Conservation (phyloP, 2,329 filamentous ascomycete species). For the Hymenoscyphus infarciens region DNA sequence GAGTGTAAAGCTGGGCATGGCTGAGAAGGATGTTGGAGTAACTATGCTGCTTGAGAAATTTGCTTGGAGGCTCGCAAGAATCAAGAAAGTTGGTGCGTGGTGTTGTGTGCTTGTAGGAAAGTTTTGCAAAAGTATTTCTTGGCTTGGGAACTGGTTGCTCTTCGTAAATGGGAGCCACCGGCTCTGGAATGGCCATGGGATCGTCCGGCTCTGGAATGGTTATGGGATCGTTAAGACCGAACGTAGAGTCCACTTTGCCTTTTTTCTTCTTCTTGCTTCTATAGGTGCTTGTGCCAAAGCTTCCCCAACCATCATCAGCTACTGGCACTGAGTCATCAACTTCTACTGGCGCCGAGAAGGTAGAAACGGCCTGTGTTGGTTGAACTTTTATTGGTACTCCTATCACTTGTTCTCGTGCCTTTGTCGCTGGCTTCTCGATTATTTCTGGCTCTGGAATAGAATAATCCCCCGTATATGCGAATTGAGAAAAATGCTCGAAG, state of each 20-base stretch:
- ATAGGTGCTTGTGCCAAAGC: no score
- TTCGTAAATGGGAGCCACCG: neutral
- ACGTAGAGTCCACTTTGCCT: neutral
- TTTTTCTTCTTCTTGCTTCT: no score
- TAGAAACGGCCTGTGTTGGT: neutral
- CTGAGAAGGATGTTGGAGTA: constrained; percentile 16
- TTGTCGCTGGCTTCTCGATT: neutral
- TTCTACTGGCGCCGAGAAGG: neutral
- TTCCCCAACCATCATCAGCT: neutral
- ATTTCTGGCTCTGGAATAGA: constrained; percentile 14
- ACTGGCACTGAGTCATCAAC: neutral
- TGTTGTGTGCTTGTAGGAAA: constrained; percentile 4
- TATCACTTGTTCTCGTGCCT: neutral
- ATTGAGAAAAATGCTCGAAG: constrained; percentile 24
- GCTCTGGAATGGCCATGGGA: no score
- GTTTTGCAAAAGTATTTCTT: neutral
- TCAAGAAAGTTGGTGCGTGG: constrained; percentile 3
- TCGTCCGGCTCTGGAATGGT: neutral
- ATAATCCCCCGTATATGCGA: constrained; percentile 28
- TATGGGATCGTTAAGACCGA: no score
- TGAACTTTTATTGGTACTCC: no score
- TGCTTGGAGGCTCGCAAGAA: constrained; percentile 10
- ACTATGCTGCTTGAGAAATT: constrained; percentile 6
- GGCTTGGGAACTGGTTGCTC: neutral
- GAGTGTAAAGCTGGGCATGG: constrained; percentile 16